Evolutionary conservation across 1,139 yeast genomes (phyloP).

Genomic region (Saccharomycopsis hybrid): DNA sequence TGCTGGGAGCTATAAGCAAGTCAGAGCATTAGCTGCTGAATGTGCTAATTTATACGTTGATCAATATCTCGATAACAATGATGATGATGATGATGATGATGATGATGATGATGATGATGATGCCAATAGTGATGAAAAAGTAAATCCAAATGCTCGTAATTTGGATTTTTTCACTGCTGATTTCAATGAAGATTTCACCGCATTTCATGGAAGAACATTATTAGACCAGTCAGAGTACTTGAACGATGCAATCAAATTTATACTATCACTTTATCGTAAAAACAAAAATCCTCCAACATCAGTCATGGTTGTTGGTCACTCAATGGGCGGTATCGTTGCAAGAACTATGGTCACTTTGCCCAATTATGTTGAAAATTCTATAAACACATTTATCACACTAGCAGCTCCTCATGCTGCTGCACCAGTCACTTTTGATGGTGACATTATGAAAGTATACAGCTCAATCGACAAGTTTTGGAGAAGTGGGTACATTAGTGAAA

Average conservation of each 20-base stretch:
- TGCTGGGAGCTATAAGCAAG: slow-evolving; percentile 92
- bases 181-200: slow-evolving; percentile 93
- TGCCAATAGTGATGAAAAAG: slow-evolving; percentile 21
- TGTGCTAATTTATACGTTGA: slow-evolving; percentile 44
- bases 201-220: slow-evolving; percentile 91
- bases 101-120: slow-evolving; percentile 27
- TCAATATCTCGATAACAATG: slow-evolving; percentile 28
- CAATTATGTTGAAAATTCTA: slow-evolving; percentile 62
- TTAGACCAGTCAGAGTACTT: slow-evolving; percentile 90
- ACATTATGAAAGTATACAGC: slow-evolving; percentile 65
- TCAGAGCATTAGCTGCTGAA: slow-evolving; percentile 84
- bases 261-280: slow-evolving; percentile 52
- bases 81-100: slow-evolving; percentile 19
- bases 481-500: slow-evolving; percentile 37
- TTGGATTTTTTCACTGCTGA: slow-evolving; percentile 85
- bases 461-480: slow-evolving; percentile 80
- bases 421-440: slow-evolving; percentile 95
- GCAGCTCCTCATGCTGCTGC: slow-evolving; percentile 93
- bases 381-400: slow-evolving; percentile 79
- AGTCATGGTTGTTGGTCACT: slow-evolving; percentile 81
- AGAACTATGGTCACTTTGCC: slow-evolving; percentile 74
- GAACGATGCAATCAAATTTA: slow-evolving; percentile 79
- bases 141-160: slow-evolving; percentile 34
- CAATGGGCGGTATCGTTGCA: slow-evolving; percentile 96
- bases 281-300: slow-evolving; percentile 45